These are phyloP conservation scores for Stagonosporopsis vannaccii DNA, from an alignment of 2,329 filamentous ascomycete species.

Conservation along the genomic window DNA sequence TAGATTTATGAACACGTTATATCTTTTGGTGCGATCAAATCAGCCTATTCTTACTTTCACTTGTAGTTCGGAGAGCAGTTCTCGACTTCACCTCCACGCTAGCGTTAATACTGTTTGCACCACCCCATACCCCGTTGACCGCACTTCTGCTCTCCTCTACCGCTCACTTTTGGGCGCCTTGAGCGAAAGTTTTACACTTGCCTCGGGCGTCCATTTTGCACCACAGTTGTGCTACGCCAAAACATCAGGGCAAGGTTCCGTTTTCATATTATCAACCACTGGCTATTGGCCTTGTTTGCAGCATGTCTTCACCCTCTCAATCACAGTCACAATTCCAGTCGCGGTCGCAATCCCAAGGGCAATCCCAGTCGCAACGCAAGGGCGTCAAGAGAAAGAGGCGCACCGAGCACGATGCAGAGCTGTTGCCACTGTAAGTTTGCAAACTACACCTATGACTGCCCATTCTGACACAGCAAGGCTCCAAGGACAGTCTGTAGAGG, in stretches of 20 bases:
- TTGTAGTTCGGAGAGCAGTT: neutral
- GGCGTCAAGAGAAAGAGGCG: neutral
- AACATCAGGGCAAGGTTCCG: neutral
- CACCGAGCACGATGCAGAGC: neutral
- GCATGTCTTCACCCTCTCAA: neutral
- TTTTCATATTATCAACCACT: too few species aligned
- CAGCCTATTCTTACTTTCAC: neutral
- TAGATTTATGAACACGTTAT: slow-evolving; percentile 15
- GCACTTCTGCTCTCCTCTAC: neutral
- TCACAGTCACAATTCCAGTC: neutral
- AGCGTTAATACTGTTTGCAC: neutral
- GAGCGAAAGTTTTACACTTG: too few species aligned
- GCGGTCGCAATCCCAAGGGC: neutral
- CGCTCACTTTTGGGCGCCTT: too few species aligned
- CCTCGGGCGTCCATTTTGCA: too few species aligned
- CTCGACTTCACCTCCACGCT: neutral
- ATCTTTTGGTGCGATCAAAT: neutral
- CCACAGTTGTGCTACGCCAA: too few species aligned
- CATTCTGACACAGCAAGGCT: neutral
- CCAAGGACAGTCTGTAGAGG: neutral
- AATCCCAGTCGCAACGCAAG: neutral
- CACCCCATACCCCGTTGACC: neutral
- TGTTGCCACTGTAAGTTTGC: neutral
- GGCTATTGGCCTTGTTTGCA: neutral
- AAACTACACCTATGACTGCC: too few species aligned